Evolutionary conservation across 176 grass and related monocot genomes (phyloP).

Genomic region (Avena sativa): DNA sequence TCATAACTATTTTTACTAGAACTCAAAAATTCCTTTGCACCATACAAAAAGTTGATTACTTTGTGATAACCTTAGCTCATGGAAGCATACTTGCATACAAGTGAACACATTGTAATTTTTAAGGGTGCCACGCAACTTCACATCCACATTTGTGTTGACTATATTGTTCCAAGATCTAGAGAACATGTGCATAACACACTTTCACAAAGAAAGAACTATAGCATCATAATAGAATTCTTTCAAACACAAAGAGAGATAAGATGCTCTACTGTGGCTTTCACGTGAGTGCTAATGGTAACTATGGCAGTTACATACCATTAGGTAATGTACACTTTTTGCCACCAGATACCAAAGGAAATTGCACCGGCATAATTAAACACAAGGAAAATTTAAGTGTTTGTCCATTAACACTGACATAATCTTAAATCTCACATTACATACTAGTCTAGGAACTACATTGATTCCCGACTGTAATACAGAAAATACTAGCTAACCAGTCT

Average conservation of each 20-base stretch:
- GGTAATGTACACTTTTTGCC: neutral
- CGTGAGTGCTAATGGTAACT: neutral
- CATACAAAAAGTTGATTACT: slow-evolving; percentile 6
- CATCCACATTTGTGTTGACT: neutral
- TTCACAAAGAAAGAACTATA: neutral
- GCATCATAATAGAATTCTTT: slow-evolving; percentile 4
- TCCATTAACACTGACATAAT: neutral
- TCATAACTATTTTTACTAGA: slow-evolving; percentile 1
- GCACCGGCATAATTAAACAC: neutral
- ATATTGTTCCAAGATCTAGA: neutral
- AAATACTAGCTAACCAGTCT: slow-evolving; percentile 10
- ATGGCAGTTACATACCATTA: neutral
- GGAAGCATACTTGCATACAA: slow-evolving; percentile 4
- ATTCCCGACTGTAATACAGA: neutral
- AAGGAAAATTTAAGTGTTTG: slow-evolving; percentile 1
- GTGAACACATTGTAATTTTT: slow-evolving; percentile 1
- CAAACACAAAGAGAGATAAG: neutral
- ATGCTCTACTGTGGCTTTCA: no score
- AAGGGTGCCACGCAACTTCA: neutral
- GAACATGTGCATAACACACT: neutral
- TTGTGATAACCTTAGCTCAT: neutral
- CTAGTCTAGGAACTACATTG: neutral
- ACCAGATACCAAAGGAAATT: slow-evolving; percentile 16
- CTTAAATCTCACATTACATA: slow-evolving; percentile 2
- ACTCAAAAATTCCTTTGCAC: slow-evolving; percentile 22